These are phyloP conservation scores for Mortierella sp. DNA, from an alignment of 371 early-diverging fungal genomes.

Conservation along the genomic window DNA sequence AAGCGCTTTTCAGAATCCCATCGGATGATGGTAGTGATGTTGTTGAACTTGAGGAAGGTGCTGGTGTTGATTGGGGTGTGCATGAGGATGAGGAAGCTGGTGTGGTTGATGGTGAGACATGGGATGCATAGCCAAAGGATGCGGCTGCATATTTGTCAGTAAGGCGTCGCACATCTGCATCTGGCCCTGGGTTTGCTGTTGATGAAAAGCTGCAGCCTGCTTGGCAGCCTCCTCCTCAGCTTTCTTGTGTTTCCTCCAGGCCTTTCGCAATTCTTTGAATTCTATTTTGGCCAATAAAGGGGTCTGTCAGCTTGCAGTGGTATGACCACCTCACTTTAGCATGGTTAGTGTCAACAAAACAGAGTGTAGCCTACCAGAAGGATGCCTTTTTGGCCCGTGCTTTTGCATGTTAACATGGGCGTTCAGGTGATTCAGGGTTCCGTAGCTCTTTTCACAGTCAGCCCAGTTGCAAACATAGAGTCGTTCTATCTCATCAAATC, in stretches of 20 bases:
- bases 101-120: conserved; percentile 44
- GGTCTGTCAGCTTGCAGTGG: too few relatives aligned
- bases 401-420: conserved; percentile 80
- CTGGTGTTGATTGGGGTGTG: conserved; percentile 44
- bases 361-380: conserved; percentile 54
- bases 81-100: conserved; percentile 40
- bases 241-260: conserved; percentile 56
- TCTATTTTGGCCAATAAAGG: conserved; percentile 57
- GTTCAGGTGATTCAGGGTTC: conserved; percentile 79
- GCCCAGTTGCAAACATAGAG: conserved; percentile 72
- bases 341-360: too few relatives aligned
- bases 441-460: conserved; percentile 75
- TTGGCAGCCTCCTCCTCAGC: conserved; percentile 56
- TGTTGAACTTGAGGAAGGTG: conserved; percentile 25
- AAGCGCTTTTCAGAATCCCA: conserved; percentile 33
- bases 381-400: conserved; percentile 65
- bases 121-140: conserved; percentile 28
- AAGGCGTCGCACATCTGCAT: conserved; percentile 43
- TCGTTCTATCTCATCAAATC: conserved; percentile 79
- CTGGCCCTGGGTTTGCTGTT: conserved; percentile 29
- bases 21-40: conserved; percentile 40
- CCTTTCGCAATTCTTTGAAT: conserved; percentile 73
- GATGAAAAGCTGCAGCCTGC: conserved; percentile 44
- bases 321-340: too few relatives aligned
- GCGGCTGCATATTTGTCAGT: conserved; percentile 33